Base-by-base conservation (phyloP, 2,329 filamentous ascomycete genomes). In the Aspergillus niger region DNA sequence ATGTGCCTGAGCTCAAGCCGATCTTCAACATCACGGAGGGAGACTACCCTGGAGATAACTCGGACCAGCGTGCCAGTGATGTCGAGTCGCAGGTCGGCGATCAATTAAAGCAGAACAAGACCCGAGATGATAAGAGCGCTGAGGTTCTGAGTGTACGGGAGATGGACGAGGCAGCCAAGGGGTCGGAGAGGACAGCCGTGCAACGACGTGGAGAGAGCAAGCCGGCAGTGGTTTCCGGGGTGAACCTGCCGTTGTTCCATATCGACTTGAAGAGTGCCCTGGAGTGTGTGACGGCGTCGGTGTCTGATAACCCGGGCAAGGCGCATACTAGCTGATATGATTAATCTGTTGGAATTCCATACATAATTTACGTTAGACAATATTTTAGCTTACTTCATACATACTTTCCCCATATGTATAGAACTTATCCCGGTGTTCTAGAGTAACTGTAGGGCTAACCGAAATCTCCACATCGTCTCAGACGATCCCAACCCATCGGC, bases 191-290 rank as follows among this genome's bases (percentile, higher is more conserved):
- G 24, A 24, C 13, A 6, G 24, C 22, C n/a, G 13, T 26, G 6
- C 44, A 11, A 3, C 47, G 24, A 5, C 24, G 47, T 3, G 26
- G 47, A 5, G 47, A 32, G 15, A 8, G 7, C 8, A 30, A 72
- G 66, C 76, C 84, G 22, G 88, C 89, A 1, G 84, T 91, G 2
- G 87, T 97, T 7, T 89, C 92, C 64, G 91, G 93, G 11, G 79
- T 95, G 62, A 94, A 96, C 75, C 81, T 91, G 67, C 94, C 94
- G 2, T 84, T 97, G 65, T 97, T 98, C 84, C 94, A 98, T 73
- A 85, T 96, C 55, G 94, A 98, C 74, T 78, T 98, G 54, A 95
- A 91, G 5, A 92, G 88, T 69, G 94, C 94, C 4, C 77, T 97
- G 67, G 91, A 97, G 75, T 91, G 89, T 67, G 93, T 91, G 2